These are phyloP conservation scores for Vaccinium myrtillus DNA, from an alignment of 148 eudicot species.

Conservation along the genomic window DNA sequence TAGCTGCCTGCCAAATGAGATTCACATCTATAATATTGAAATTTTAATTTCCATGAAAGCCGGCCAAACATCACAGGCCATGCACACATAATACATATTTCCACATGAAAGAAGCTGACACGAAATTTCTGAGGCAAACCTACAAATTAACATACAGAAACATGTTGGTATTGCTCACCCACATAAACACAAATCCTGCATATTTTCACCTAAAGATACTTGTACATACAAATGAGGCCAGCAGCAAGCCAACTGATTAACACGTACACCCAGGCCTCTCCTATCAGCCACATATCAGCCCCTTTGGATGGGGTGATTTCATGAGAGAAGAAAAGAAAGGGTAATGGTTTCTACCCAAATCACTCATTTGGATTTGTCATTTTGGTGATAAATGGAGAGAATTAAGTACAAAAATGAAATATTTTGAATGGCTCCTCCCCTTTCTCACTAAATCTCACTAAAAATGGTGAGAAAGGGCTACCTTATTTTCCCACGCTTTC, in stretches of 20 bases:
- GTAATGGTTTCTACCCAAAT: no score
- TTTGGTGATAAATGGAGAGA: no score
- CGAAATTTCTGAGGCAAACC: neutral
- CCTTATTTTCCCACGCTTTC: no score
- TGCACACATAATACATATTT: neutral
- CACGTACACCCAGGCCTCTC: neutral
- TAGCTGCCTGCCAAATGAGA: neutral
- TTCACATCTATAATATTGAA: neutral
- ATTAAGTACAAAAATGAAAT: neutral
- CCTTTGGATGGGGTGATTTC: no score
- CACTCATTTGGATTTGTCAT: no score
- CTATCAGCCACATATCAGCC: neutral
- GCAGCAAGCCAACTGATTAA: neutral
- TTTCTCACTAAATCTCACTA: no score
- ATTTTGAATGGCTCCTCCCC: no score
- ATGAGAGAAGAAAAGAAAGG: no score
- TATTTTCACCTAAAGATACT: neutral
- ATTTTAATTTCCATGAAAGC: neutral
- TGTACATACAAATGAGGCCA: neutral
- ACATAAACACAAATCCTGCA: neutral
- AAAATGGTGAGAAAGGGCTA: no score
- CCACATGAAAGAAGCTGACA: neutral
- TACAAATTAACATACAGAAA: neutral
- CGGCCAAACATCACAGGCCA: neutral
- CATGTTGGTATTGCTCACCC: neutral